Evolutionary conservation across 148 eudicot species (phyloP).

Genomic region (Rhododendron ferrugineum): DNA sequence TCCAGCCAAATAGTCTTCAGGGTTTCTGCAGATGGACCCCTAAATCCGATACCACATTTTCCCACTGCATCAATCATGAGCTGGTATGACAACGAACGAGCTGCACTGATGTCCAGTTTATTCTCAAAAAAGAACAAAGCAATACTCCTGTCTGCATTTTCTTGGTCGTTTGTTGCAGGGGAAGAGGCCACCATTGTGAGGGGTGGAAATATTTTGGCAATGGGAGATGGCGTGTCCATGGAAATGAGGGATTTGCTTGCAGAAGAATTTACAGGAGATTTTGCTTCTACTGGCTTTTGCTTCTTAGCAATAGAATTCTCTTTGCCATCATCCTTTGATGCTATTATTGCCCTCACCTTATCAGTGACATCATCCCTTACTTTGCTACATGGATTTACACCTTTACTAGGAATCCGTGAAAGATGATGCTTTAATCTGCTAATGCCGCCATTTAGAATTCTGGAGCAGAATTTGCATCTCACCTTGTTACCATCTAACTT

Average conservation of each 20-base stretch:
- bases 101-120: slow-evolving; percentile 71
- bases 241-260: slow-evolving; percentile 25
- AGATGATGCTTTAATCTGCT: slow-evolving; percentile 94
- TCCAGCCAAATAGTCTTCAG: slow-evolving; percentile 72
- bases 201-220: slow-evolving; percentile 40
- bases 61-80: slow-evolving; percentile 74
- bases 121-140: slow-evolving; percentile 93
- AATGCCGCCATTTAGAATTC: slow-evolving; percentile 84
- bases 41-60: slow-evolving; percentile 61
- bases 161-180: slow-evolving; percentile 40
- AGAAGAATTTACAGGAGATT: slow-evolving; percentile 35
- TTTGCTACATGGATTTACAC: slow-evolving; percentile 88
- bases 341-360: slow-evolving; percentile 62
- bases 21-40: slow-evolving; percentile 75
- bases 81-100: slow-evolving; percentile 81
- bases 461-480: slow-evolving; percentile 81
- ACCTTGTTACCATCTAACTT: slow-evolving; percentile 92
- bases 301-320: slow-evolving; percentile 44
- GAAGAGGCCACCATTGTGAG: slow-evolving; percentile 25
- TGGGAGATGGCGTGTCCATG: slow-evolving; percentile 37
- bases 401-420: slow-evolving; percentile 93
- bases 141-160: slow-evolving; percentile 71
- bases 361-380: slow-evolving; percentile 89
- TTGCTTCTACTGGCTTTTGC: slow-evolving; percentile 48
- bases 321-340: slow-evolving; percentile 60